Evolutionary conservation across 2,329 filamentous ascomycete species (phyloP).

Genomic region (Nakataea oryzae): DNA sequence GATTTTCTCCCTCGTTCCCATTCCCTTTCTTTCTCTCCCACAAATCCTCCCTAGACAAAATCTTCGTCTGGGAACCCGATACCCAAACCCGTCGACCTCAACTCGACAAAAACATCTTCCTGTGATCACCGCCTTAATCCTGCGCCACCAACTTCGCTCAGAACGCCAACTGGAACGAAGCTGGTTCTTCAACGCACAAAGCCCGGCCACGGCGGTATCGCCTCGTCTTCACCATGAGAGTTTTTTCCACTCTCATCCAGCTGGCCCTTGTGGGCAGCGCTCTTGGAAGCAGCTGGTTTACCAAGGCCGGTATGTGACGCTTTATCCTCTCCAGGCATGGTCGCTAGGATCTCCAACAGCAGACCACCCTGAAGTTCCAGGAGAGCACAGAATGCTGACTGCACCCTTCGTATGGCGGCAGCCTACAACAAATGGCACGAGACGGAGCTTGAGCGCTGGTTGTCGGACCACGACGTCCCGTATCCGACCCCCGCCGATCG

Average conservation of each 20-base stretch:
- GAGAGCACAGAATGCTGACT: background rate
- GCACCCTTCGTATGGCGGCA: constrained; percentile 23
- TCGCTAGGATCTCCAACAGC: no score
- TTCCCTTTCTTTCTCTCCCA: background rate
- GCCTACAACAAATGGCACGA: constrained; percentile 99
- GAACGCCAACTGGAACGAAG: background rate
- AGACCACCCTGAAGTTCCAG: background rate
- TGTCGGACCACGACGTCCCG: constrained; percentile 82
- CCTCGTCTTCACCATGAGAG: constrained; percentile 51
- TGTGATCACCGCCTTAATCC: background rate
- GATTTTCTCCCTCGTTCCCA: background rate
- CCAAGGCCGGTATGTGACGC: constrained; percentile 61
- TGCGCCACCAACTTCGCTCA: background rate
- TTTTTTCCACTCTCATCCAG: constrained; percentile 59
- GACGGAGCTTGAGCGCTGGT: constrained; percentile 94
- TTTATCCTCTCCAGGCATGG: constrained; percentile 5
- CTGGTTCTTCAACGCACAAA: background rate
- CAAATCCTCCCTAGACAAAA: background rate
- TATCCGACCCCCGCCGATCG: constrained; percentile 86
- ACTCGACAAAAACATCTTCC: background rate
- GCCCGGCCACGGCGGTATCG: background rate
- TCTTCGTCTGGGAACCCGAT: background rate
- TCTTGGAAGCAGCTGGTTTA: constrained; percentile 73
- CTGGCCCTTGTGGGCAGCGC: constrained; percentile 61
- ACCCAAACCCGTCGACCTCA: no score